Base-by-base conservation (phyloP, 2,329 filamentous ascomycete species). In the Emergomyces africanus region DNA sequence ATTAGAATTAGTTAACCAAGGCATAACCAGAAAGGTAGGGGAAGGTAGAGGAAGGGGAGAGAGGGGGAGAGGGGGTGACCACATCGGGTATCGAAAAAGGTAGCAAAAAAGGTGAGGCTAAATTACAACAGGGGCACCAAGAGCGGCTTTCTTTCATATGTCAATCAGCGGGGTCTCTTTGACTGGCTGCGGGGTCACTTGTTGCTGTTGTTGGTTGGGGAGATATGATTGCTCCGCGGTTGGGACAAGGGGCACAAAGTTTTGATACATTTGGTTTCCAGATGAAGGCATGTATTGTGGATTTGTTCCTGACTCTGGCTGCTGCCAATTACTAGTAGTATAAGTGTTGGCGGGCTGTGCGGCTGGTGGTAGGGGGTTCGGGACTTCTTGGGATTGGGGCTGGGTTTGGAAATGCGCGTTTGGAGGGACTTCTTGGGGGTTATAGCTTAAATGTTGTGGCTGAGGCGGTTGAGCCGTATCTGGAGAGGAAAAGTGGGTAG, bases 121-220 rank as follows among this genome's bases (percentile, higher is more conserved):
- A n/a, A 50, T 33, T 50, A 50, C 25, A 30, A 33, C 14, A 18
- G 28, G 28, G 18, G 48, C 6, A 8, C 14, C 18, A 50, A 33
- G 2, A 53, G 2, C 5, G 30, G 18, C 44, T 9, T 1, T 46
- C 8, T 49, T n/a, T 71, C 72, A 91, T 62, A 92, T 78, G 71
- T 94, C 89, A 72, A 94, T 94, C 67, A 94, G 74, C 60, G 84
- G 30, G 12, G 33, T 87, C 72, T 92, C 89, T 72, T 92, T 88
- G 53, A 87, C 69, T 72, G 78, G 69, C 64, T 79, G 75, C 48
- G 76, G 73, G 59, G 71, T 69, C 51, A 81, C 18, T n/a, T 53
- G 50, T 37, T 50, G 48, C 25, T 33, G 48, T 20, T 44, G 68
- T 57, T 81, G 83, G 33, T 82, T 79, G 69, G 86, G 82, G 61